Conservation (phyloP, 306 rosid species). For the Elaeagnus macrophylla region DNA sequence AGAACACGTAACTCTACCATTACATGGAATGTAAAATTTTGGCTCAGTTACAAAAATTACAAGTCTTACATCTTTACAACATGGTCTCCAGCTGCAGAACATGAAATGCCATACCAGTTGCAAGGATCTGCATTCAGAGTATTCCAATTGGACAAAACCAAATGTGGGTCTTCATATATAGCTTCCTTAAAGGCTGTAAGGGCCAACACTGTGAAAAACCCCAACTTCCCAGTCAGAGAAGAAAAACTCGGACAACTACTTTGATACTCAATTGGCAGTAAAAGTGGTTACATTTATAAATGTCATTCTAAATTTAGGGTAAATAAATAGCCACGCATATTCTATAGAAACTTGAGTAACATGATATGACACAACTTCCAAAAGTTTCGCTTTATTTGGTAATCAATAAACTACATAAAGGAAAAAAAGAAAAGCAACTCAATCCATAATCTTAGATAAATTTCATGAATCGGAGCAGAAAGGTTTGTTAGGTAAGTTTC, state of each 20-base stretch:
- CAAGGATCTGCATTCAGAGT: slow-evolving; percentile 58
- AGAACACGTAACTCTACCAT: slow-evolving; percentile 10
- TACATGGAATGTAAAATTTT: slow-evolving; percentile 6
- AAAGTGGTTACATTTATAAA: neutral
- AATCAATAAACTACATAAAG: slow-evolving; percentile 8
- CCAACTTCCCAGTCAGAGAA: slow-evolving; percentile 14
- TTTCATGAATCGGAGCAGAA: neutral
- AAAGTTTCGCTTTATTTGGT: neutral
- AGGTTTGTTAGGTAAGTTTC: slow-evolving; percentile 8
- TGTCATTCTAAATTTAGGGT: slow-evolving; percentile 1
- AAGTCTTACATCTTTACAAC: slow-evolving; percentile 54
- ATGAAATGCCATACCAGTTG: slow-evolving; percentile 58
- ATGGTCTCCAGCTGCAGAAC: slow-evolving; percentile 50
- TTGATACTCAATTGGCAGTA: neutral
- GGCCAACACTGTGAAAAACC: slow-evolving; percentile 41
- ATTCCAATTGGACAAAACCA: slow-evolving; percentile 58
- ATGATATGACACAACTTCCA: slow-evolving; percentile 9
- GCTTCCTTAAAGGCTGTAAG: slow-evolving; percentile 55
- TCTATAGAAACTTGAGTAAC: neutral
- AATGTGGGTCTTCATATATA: slow-evolving; percentile 58
- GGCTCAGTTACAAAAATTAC: neutral
- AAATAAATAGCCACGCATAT: no score
- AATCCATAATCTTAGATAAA: slow-evolving; percentile 15
- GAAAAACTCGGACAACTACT: slow-evolving; percentile 7
- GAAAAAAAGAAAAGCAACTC: slow-evolving; percentile 1